phyloP scores from a whole-genome alignment of 2,329 filamentous ascomycete species.

The Penicillium sp. region DNA sequence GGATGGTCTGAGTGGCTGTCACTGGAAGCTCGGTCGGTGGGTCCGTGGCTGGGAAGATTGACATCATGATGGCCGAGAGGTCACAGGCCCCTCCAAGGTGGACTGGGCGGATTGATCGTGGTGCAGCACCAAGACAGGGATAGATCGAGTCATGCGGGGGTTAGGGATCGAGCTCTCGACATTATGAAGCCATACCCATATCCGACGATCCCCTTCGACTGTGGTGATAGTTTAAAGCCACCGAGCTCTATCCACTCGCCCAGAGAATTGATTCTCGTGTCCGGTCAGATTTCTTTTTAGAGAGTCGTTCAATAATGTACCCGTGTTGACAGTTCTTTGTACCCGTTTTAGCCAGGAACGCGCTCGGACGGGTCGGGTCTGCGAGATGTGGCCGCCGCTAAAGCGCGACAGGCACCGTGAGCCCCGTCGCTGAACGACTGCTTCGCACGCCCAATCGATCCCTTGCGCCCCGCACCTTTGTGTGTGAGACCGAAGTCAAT shows the following conservation, averaged over 20 bases:
- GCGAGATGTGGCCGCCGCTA: constrained; percentile 5
- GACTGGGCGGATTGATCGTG: not conserved
- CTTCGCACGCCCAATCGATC: constrained; percentile 14
- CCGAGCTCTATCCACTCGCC: constrained; percentile 2
- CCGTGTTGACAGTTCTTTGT: constrained; percentile 6
- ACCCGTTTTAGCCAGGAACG: constrained; percentile 6
- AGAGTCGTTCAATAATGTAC: not conserved
- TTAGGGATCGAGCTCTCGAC: not conserved
- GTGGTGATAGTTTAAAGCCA: constrained; percentile 10
- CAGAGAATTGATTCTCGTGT: constrained; percentile 7
- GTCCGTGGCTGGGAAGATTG: constrained; percentile 7
- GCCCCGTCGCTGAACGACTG: constrained; percentile 4
- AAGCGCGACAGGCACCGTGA: constrained; percentile 6
- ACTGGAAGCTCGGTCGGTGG: constrained; percentile 1
- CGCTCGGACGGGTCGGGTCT: constrained; percentile 12
- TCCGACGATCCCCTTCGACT: constrained; percentile 10
- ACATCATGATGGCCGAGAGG: constrained; percentile 13
- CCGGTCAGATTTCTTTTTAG: constrained; percentile 4
- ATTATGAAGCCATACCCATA: constrained; percentile 12
- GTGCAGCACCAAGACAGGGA: no score
- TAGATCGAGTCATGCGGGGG: no score
- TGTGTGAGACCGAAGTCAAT: constrained; percentile 9
- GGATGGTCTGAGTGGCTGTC: constrained; percentile 2
- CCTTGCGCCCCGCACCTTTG: constrained; percentile 11
- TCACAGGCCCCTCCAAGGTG: not conserved